These are phyloP conservation scores for Trapa bicornis DNA, from an alignment of 345 rosid species.

Conservation along the genomic window DNA sequence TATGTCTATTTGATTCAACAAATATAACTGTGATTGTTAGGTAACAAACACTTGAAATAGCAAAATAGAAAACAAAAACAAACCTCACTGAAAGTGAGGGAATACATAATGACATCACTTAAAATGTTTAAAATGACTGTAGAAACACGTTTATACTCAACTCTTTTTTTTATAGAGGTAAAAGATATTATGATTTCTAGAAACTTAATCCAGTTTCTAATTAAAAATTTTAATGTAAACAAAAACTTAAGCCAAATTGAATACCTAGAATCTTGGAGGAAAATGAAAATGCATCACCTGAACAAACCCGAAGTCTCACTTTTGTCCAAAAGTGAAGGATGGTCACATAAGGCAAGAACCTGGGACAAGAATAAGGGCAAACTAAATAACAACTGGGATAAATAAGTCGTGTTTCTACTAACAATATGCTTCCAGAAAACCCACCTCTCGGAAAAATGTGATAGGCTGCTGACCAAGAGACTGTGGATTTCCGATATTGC, in stretches of 20 bases:
- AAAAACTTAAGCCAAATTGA: not conserved
- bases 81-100: no score
- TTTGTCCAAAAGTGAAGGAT: slow-evolving; percentile 71
- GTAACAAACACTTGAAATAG: no score
- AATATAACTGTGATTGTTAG: no score
- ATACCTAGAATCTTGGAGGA: not conserved
- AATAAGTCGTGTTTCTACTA: not conserved
- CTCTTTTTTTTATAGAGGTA: no score
- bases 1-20: no score
- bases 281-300: slow-evolving; percentile 37
- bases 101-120: no score
- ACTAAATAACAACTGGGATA: not conserved
- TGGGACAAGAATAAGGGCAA: slow-evolving; percentile 14
- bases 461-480: slow-evolving; percentile 92
- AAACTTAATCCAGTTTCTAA: no score
- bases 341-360: slow-evolving; percentile 92
- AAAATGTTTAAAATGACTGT: no score
- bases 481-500: slow-evolving; percentile 94
- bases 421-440: slow-evolving; percentile 7
- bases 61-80: no score
- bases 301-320: slow-evolving; percentile 85
- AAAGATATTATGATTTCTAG: not conserved
- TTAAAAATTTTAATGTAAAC: no score
- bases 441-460: slow-evolving; percentile 89
- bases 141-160: no score